Evolutionary conservation across 176 grass and related monocot species (phyloP).

Genomic region (Poa annua): DNA sequence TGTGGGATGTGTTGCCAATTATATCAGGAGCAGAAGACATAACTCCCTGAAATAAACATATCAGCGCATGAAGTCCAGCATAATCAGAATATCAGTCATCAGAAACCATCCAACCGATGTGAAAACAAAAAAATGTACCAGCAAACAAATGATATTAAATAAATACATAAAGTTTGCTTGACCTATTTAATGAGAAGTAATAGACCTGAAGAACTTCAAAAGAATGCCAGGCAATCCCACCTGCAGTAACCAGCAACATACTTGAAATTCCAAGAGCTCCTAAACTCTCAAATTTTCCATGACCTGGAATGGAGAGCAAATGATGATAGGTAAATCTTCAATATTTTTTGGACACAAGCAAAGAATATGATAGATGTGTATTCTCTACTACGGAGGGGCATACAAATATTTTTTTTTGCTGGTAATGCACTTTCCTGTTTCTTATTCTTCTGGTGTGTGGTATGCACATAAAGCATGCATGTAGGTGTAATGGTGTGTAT

Average conservation of each 20-base stretch:
- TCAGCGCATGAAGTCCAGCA: slow-evolving; percentile 24
- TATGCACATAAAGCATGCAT: slow-evolving; percentile 20
- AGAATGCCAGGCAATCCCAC: slow-evolving; percentile 98
- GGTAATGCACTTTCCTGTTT: neutral
- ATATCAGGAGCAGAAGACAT: slow-evolving; percentile 67
- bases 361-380: slow-evolving; percentile 1
- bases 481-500: neutral
- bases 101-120: neutral
- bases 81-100: slow-evolving; percentile 12
- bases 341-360: neutral
- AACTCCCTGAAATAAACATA: slow-evolving; percentile 68
- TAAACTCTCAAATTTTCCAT: slow-evolving; percentile 94
- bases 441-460: neutral
- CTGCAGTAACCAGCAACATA: slow-evolving; percentile 89
- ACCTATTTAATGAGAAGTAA: slow-evolving; percentile 45
- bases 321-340: slow-evolving; percentile 26
- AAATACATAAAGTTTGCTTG: slow-evolving; percentile 19
- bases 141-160: slow-evolving; percentile 1
- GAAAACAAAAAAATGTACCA: slow-evolving; percentile 13
- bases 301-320: slow-evolving; percentile 56
- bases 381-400: neutral
- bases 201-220: slow-evolving; percentile 95
- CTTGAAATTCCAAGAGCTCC: slow-evolving; percentile 90
- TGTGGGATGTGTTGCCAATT: slow-evolving; percentile 41
- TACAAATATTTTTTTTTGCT: neutral